phyloP scores from a whole-genome alignment of 163 green algal species.

The Trebouxiophyceae sp. region DNA sequence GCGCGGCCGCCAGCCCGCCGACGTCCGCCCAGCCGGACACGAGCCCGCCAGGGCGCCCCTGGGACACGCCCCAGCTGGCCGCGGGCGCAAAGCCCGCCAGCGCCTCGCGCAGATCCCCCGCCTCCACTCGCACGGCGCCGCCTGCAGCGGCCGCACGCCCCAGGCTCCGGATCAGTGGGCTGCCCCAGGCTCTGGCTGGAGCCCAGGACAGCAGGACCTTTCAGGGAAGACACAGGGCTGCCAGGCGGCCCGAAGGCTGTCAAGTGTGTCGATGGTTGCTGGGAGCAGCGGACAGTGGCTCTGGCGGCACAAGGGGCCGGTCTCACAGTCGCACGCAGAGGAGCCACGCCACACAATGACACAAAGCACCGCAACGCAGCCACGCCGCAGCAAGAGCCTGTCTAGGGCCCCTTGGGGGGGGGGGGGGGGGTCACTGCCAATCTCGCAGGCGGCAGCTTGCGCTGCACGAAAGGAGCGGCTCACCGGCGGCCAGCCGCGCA shows the following conservation, averaged over 20 bases:
- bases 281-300: background rate
- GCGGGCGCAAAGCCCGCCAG: conserved; percentile 1
- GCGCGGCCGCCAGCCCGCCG: no score
- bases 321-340: background rate
- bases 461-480: no score
- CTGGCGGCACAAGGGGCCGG: background rate
- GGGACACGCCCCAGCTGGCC: conserved; percentile 3
- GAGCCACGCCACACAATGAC: background rate
- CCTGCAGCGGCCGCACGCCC: background rate
- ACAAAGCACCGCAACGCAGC: background rate
- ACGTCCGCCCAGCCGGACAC: no score
- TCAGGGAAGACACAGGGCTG: background rate
- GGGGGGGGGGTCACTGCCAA: background rate
- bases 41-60: no score
- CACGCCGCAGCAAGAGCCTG: background rate
- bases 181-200: background rate
- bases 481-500: no score
- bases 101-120: conserved; percentile 1
- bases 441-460: background rate
- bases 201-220: background rate
- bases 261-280: no score
- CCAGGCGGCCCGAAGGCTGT: no score
- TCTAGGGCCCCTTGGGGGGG: background rate
- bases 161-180: background rate
- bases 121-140: no score